Conservation (phyloP, 306 rosid species). For the Delonix regia region DNA sequence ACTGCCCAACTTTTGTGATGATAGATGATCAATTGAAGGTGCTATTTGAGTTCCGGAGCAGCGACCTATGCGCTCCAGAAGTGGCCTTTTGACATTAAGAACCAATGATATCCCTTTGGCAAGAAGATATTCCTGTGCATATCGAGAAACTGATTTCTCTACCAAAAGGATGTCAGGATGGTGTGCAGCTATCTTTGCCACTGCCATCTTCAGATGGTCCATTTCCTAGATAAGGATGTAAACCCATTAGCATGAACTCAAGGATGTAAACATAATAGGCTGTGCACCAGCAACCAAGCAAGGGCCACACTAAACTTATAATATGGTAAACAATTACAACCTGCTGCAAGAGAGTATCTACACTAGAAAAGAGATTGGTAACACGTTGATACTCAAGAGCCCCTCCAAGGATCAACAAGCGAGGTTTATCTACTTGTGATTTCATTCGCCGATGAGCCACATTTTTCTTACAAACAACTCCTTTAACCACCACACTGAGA, state of each 20-base stretch:
- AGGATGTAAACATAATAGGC: background rate
- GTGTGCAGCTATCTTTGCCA: slow-evolving; percentile 66
- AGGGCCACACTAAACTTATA: background rate
- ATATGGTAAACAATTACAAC: slow-evolving; percentile 36
- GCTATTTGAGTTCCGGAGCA: slow-evolving; percentile 72
- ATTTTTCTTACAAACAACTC: slow-evolving; percentile 75
- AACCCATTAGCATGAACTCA: slow-evolving; percentile 1
- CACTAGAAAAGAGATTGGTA: slow-evolving; percentile 61
- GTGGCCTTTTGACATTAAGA: slow-evolving; percentile 62
- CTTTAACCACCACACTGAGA: slow-evolving; percentile 62
- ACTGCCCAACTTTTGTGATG: slow-evolving; percentile 62
- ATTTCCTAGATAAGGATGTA: slow-evolving; percentile 51
- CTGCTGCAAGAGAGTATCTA: slow-evolving; percentile 79
- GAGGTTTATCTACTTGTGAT: slow-evolving; percentile 55
- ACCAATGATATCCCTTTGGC: slow-evolving; percentile 68
- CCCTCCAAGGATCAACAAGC: slow-evolving; percentile 66
- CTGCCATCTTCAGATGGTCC: slow-evolving; percentile 79
- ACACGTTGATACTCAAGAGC: slow-evolving; percentile 84
- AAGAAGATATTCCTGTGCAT: slow-evolving; percentile 71
- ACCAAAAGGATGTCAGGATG: slow-evolving; percentile 68
- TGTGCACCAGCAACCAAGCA: background rate
- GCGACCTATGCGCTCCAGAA: slow-evolving; percentile 70
- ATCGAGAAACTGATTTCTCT: slow-evolving; percentile 45
- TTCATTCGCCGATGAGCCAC: slow-evolving; percentile 41
- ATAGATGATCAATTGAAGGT: slow-evolving; percentile 67